Evolutionary conservation across 495 filamentous ascomycete genomes (phyloP), one percentile per base, ranked within the genome.

Genomic region (Hypoxylon crocopeplum): DNA sequence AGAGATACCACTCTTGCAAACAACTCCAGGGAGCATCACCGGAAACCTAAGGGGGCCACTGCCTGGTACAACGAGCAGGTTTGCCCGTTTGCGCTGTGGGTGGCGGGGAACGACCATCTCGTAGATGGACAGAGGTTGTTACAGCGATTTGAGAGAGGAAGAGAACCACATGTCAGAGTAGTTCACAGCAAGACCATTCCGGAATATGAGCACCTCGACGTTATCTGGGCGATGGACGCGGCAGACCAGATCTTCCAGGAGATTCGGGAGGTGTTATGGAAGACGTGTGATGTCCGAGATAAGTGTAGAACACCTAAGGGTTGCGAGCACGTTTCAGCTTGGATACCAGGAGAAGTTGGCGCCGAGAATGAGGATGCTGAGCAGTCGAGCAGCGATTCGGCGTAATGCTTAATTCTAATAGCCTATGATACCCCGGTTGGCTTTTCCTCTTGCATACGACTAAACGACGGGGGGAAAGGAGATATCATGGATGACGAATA

Each of bases 181-280:
- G 89, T 97, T 30, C 89, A 96, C 72, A 78, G 79, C 16, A 93
- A 90, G 70, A 75, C 96, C 17, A 89, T 98, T 21, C 85, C 92
- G 1, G 93, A 89, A 46, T 97, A 97, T 71, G 93, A 97, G 73
- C 93, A 98, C 70, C 79, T 98, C 20, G 93, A 98, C 75, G 92
- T 97, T 3, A 82, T 98, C 20, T 98, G 93, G 93, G 93, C 93
- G 0, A 91, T 98, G 77, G 92, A 97, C 70, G 82, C 84, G 0
- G 83, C 91, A 16, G 90, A 96, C 44, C 82, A 93, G 71, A 89
- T 97, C 5, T 93, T 91, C 3, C 81, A 76, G 53, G 94, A 96
- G 74, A 77, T 98, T 0, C 79, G 83, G 24, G 87, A 94, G 67
- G 87, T 96, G 21, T 67, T 98, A 33, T 97, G 93, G 93, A 86